Percentiles rank a stretch among this genome's conserved stretches.
phyloP scores from a whole-genome alignment of 441 rosid genomes.

The Daphne laureola region DNA sequence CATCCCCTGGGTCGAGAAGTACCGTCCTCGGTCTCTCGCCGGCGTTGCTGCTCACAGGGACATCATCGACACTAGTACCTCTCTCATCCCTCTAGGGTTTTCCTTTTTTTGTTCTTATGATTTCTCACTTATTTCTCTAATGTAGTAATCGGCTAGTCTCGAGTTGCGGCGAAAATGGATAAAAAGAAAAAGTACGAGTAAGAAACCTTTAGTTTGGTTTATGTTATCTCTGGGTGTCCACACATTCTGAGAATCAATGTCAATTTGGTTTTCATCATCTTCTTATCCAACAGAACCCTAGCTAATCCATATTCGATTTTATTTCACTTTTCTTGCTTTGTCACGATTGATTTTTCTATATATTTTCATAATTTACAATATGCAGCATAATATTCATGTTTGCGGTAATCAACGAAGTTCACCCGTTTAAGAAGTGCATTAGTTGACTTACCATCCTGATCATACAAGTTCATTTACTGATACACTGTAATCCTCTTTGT shows the following conservation, averaged over 20 bases:
- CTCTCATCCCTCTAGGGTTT: slow-evolving; percentile 24
- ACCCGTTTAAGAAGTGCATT: neutral
- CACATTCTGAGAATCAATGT: neutral
- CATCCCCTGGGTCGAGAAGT: slow-evolving; percentile 94
- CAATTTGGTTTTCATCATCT: too few relatives aligned
- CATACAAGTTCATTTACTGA: neutral
- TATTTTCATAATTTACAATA: too few relatives aligned
- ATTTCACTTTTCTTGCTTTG: too few relatives aligned
- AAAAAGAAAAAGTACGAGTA: neutral
- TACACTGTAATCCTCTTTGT: neutral
- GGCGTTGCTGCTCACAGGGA: slow-evolving; percentile 98
- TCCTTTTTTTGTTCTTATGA: neutral
- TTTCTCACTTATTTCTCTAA: neutral
- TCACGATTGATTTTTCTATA: too few relatives aligned
- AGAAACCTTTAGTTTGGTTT: neutral
- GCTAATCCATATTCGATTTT: too few relatives aligned
- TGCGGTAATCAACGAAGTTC: neutral
- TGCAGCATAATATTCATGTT: too few relatives aligned
- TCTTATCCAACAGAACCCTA: too few relatives aligned
- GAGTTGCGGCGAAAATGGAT: neutral
- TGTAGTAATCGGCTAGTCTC: neutral
- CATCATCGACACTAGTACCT: slow-evolving; percentile 84
- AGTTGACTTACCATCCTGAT: neutral
- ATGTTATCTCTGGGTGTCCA: neutral
- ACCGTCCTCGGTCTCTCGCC: slow-evolving; percentile 89